phyloP scores from a whole-genome alignment of 192 early-diverging fungal species.

The Podila verticillata region DNA sequence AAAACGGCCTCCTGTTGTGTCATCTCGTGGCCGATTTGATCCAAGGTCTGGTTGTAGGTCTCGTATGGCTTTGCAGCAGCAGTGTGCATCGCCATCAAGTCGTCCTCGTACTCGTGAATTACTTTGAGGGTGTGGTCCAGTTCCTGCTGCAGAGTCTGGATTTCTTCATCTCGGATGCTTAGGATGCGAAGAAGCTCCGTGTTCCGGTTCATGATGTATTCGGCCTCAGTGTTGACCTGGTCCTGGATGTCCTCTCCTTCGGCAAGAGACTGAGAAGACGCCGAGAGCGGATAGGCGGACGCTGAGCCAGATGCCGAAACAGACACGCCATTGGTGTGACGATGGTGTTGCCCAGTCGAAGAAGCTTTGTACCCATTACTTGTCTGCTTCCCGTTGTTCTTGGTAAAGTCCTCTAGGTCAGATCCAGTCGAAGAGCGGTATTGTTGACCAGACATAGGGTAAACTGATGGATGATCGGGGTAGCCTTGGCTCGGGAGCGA shows the following conservation, averaged over 20 bases:
- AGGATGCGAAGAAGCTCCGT: conserved; percentile 44
- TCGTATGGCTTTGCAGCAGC: conserved; percentile 50
- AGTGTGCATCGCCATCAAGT: conserved; percentile 53
- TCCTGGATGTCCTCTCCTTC: conserved; percentile 42
- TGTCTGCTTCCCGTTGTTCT: conserved; percentile 8
- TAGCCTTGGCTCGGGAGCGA: conserved; percentile 29
- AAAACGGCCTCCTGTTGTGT: conserved; percentile 48
- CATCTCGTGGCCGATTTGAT: conserved; percentile 49
- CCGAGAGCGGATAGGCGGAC: conserved; percentile 2
- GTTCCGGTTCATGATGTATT: conserved; percentile 51
- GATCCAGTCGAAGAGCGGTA: neutral
- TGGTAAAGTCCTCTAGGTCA: neutral
- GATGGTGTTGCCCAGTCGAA: neutral
- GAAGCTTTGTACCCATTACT: conserved; percentile 3
- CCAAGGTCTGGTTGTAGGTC: conserved; percentile 40
- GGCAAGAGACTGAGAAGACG: conserved; percentile 31
- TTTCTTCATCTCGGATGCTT: conserved; percentile 44
- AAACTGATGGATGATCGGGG: neutral
- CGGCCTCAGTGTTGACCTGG: conserved; percentile 43
- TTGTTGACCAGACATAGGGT: neutral
- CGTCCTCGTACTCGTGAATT: conserved; percentile 51
- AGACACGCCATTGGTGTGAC: neutral
- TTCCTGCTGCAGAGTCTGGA: conserved; percentile 46
- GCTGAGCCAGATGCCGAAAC: conserved; percentile 4
- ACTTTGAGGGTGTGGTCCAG: conserved; percentile 48